Evolutionary conservation across 805 yeast genomes (phyloP).

Genomic region (Wickerhamomyces hampshirensis): DNA sequence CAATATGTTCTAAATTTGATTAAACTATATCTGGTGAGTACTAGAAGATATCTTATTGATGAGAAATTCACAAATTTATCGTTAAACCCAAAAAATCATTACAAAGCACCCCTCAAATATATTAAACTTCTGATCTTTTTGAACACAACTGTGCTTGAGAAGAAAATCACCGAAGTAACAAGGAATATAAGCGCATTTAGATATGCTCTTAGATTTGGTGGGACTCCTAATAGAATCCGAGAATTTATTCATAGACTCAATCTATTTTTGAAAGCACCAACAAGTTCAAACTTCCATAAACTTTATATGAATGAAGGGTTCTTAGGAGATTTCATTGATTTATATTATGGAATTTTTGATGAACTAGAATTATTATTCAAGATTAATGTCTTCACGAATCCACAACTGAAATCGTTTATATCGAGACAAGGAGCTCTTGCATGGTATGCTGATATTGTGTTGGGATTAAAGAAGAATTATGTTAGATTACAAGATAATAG

Average conservation of each 20-base stretch:
- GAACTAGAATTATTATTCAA: slow-evolving; percentile 56
- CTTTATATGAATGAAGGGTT: slow-evolving; percentile 40
- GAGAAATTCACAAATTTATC: slow-evolving; percentile 25
- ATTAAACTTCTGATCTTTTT: slow-evolving; percentile 21
- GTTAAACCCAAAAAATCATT: slow-evolving; percentile 24
- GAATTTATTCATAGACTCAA: slow-evolving; percentile 13
- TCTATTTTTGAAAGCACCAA: slow-evolving; percentile 15
- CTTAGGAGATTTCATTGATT: slow-evolving; percentile 45
- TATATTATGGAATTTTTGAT: slow-evolving; percentile 64
- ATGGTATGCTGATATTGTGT: slow-evolving; percentile 63
- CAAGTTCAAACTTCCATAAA: slow-evolving; percentile 18
- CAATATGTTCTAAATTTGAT: slow-evolving; percentile 55
- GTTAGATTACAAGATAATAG: slow-evolving; percentile 36
- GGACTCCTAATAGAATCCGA: slow-evolving; percentile 55
- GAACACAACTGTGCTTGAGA: slow-evolving; percentile 27
- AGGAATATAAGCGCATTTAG: slow-evolving; percentile 51
- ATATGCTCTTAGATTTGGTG: slow-evolving; percentile 66
- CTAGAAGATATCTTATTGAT: slow-evolving; percentile 27
- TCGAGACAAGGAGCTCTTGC: slow-evolving; percentile 57
- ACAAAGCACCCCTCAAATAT: slow-evolving; percentile 22
- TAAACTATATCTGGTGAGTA: slow-evolving; percentile 39
- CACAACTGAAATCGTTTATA: slow-evolving; percentile 34
- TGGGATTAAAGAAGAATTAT: slow-evolving; percentile 50
- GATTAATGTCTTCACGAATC: slow-evolving; percentile 40
- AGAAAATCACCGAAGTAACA: slow-evolving; percentile 39